Conservation (phyloP, 2,329 filamentous ascomycete species). For the Colletotrichum lini region DNA sequence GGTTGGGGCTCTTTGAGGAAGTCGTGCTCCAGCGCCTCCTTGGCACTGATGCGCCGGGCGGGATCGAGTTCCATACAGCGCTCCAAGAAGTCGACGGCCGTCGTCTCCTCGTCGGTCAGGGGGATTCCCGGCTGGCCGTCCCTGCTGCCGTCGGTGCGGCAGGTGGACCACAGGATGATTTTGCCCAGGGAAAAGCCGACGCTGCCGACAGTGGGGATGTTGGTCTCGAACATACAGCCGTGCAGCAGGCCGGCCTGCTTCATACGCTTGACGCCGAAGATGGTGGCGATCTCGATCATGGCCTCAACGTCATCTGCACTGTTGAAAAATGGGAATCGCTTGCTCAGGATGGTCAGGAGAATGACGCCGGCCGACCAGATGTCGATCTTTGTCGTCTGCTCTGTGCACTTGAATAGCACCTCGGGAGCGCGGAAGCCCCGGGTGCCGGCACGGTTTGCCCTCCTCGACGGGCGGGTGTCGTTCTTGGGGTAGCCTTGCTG, state of each 20-base stretch:
- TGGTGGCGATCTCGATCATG: constrained; percentile 96
- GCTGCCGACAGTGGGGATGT: constrained; percentile 89
- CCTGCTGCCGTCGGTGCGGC: constrained; percentile 74
- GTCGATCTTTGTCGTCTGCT: constrained; percentile 94
- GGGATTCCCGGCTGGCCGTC: constrained; percentile 61
- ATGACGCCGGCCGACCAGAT: constrained; percentile 99
- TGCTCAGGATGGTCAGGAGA: constrained; percentile 91
- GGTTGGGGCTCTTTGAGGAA: constrained; percentile 68
- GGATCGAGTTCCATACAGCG: constrained; percentile 85
- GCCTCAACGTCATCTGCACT: constrained; percentile 98
- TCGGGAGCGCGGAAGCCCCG: constrained; percentile 96
- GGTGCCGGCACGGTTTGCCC: constrained; percentile 95
- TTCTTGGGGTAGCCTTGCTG: constrained; percentile 86
- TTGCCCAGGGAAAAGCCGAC: constrained; percentile 91
- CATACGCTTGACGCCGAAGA: constrained; percentile 91
- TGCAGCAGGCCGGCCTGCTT: constrained; percentile 85
- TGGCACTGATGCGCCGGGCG: constrained; percentile 79
- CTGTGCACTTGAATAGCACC: constrained; percentile 96
- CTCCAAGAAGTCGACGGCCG: constrained; percentile 80
- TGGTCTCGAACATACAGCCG: constrained; percentile 92
- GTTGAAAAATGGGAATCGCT: constrained; percentile 98
- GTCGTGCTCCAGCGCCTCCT: constrained; percentile 80
- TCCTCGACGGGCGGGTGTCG: constrained; percentile 87
- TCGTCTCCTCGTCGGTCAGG: constrained; percentile 76
- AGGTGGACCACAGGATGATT: constrained; percentile 95